Conservation (phyloP, 75 land plant species). For the Sequoia sempervirens region DNA sequence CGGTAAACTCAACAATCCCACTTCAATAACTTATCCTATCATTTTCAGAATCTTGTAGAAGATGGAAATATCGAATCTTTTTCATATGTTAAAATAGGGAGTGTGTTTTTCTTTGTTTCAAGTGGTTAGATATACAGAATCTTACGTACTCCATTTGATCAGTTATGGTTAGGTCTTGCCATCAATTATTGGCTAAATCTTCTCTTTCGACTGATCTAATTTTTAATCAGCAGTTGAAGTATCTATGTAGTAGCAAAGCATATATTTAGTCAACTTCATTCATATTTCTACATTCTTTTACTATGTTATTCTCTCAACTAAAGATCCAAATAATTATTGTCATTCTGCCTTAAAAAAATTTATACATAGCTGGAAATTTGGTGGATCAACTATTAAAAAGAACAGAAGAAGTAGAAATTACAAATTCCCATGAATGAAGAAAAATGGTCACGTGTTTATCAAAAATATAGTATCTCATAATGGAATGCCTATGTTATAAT, state of each 20-base stretch:
- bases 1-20: constrained; percentile 38
- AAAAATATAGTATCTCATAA: background rate
- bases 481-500: background rate
- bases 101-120: background rate
- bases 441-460: background rate
- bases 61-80: background rate
- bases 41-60: background rate
- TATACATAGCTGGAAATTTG: background rate
- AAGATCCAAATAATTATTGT: background rate
- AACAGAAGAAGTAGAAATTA: background rate
- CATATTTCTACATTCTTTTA: background rate
- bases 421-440: background rate
- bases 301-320: background rate
- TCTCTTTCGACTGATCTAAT: background rate
- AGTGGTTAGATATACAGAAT: background rate
- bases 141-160: background rate
- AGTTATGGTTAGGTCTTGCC: background rate
- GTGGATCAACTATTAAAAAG: background rate
- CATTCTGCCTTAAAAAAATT: background rate
- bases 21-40: background rate
- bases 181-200: background rate
- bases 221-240: background rate
- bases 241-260: background rate
- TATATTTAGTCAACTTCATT: background rate
- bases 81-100: background rate